Evolutionary conservation across 306 rosid species (phyloP).

Genomic region (Prunus davidiana): DNA sequence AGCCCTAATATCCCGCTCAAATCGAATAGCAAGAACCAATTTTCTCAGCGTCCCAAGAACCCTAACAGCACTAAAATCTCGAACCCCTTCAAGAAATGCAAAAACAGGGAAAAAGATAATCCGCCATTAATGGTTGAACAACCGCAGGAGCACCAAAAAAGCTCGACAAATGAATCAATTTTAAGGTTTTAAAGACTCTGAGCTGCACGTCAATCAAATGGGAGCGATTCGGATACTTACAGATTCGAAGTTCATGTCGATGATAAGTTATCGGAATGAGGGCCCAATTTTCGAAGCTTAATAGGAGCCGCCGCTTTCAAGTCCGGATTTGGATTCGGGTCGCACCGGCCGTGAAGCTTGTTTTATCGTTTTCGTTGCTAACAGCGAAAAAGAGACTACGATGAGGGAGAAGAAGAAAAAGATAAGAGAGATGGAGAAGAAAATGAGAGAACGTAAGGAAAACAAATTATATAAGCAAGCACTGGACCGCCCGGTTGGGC

Average conservation of each 20-base stretch:
- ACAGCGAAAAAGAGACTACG: slow-evolving; percentile 22
- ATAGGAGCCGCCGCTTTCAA: slow-evolving; percentile 33
- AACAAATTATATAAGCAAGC: slow-evolving; percentile 29
- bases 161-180: slow-evolving; percentile 26
- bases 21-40: slow-evolving; percentile 31
- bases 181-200: slow-evolving; percentile 10
- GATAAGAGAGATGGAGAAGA: slow-evolving; percentile 37
- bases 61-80: slow-evolving; percentile 54
- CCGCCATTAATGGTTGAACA: slow-evolving; percentile 27
- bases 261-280: slow-evolving; percentile 9
- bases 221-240: slow-evolving; percentile 41
- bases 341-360: slow-evolving; percentile 40
- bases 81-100: slow-evolving; percentile 23
- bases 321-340: slow-evolving; percentile 38
- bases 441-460: slow-evolving; percentile 17
- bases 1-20: slow-evolving; percentile 36
- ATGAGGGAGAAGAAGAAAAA: slow-evolving; percentile 40
- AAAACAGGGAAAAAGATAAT: slow-evolving; percentile 22
- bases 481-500: slow-evolving; percentile 23
- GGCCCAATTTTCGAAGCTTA: slow-evolving; percentile 26
- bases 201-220: slow-evolving; percentile 38
- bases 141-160: slow-evolving; percentile 20
- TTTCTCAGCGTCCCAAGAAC: slow-evolving; percentile 52
- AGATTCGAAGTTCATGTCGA: slow-evolving; percentile 35
- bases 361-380: slow-evolving; percentile 17